Evolutionary conservation across 202 grass and related monocot species (phyloP).

Genomic region (Digitaria exilis): DNA sequence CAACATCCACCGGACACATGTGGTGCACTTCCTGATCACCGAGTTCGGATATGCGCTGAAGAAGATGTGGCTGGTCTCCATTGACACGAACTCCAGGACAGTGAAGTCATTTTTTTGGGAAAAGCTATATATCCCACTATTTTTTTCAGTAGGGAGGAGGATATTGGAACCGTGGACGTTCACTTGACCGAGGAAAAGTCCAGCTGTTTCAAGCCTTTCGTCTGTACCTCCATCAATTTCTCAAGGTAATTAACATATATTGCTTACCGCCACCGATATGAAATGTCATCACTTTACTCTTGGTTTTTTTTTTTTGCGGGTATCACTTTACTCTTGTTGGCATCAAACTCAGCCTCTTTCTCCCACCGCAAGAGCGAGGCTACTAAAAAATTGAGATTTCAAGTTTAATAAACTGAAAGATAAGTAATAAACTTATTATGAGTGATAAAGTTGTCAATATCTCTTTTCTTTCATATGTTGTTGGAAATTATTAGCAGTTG

Average conservation of each 20-base stretch:
- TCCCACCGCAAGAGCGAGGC: neutral
- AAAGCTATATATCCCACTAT: no score
- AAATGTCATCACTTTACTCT: neutral
- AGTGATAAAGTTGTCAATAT: neutral
- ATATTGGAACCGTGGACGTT: no score
- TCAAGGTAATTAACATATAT: no score
- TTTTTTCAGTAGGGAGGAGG: no score
- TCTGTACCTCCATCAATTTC: no score
- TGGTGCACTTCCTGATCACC: neutral
- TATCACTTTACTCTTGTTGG: neutral
- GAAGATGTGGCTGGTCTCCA: neutral
- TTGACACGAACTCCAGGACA: no score
- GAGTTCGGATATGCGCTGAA: neutral
- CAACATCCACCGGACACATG: neutral
- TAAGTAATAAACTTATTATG: neutral
- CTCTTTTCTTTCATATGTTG: neutral
- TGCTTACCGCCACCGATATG: no score
- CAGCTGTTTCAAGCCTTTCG: no score
- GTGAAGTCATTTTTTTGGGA: no score
- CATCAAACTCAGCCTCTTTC: neutral
- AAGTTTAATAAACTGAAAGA: no score
- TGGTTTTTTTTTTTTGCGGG: neutral
- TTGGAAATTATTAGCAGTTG: neutral
- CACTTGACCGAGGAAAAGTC: no score
- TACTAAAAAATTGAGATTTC: no score